Evolutionary conservation across 441 rosid species (phyloP).

Genomic region (Rhodomyrtus psidioides): DNA sequence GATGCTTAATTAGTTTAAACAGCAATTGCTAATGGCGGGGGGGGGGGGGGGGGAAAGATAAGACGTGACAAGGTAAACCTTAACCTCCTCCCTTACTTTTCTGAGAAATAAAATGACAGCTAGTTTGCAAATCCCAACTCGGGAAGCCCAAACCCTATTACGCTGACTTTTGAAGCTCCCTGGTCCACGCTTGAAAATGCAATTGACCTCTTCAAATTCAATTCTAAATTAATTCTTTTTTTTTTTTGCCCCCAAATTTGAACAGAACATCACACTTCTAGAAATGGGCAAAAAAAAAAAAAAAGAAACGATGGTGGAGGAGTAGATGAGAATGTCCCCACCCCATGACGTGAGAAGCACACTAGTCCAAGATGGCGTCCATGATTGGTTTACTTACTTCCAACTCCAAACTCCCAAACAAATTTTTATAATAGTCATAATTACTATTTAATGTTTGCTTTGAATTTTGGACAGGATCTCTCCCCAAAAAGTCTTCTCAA

Average conservation of each 20-base stretch:
- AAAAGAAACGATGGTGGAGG: not conserved
- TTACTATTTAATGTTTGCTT: not conserved
- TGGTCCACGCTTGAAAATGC: not conserved
- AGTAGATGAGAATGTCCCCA: not conserved
- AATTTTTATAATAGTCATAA: not conserved
- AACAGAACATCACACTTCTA: not conserved
- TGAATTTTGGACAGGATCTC: not conserved
- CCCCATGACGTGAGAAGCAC: not conserved
- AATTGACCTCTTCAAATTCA: not conserved
- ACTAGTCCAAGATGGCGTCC: not conserved
- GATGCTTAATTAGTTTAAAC: not conserved
- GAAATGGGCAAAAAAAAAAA: not conserved
- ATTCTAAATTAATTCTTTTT: not conserved
- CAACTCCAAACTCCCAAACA: not conserved
- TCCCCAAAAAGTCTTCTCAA: not conserved
- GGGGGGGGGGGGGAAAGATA: no score
- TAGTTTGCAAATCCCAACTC: not conserved
- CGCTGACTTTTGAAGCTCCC: not conserved
- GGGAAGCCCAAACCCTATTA: not conserved
- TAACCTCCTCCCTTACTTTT: no score
- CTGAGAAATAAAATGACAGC: not conserved
- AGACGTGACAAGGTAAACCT: not conserved
- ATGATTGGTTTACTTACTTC: not conserved
- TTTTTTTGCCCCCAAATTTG: not conserved
- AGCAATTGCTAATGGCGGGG: not conserved